These are phyloP conservation scores for Selenicereus undatus DNA, from an alignment of 148 eudicot genomes.

Conservation along the genomic window DNA sequence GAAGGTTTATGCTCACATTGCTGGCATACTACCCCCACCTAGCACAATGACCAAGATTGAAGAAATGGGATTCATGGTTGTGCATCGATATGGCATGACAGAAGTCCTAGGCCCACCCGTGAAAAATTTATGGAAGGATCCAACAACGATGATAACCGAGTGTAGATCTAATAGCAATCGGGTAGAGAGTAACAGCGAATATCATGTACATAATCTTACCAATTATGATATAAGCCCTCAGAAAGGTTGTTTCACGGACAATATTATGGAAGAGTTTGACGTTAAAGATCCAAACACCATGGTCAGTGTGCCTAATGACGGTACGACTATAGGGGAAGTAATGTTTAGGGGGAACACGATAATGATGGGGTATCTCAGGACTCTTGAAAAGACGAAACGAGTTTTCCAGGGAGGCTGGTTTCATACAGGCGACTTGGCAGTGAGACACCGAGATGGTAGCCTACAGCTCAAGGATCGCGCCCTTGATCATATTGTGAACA, in stretches of 20 bases:
- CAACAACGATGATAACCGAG: neutral
- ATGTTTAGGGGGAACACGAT: conserved; percentile 25
- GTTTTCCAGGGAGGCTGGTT: conserved; percentile 20
- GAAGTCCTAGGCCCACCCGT: conserved; percentile 23
- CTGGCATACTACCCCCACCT: conserved; percentile 9
- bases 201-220: neutral
- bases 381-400: neutral
- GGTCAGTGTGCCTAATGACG: conserved; percentile 22
- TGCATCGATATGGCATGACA: conserved; percentile 28
- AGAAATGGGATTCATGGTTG: conserved; percentile 19
- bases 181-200: neutral
- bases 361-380: conserved; percentile 19
- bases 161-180: neutral
- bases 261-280: conserved; percentile 22
- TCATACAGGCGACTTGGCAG: conserved; percentile 22
- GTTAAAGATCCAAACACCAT: conserved; percentile 23
- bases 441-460: conserved; percentile 13
- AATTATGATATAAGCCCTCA: neutral
- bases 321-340: conserved; percentile 25
- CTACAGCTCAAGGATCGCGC: conserved; percentile 22
- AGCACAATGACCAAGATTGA: neutral
- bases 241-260: neutral
- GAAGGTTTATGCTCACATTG: conserved; percentile 24
- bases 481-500: conserved; percentile 5
- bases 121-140: neutral